These are phyloP conservation scores for Primulina huaijiensis DNA, from an alignment of 257 asterid genomes.

Conservation along the genomic window DNA sequence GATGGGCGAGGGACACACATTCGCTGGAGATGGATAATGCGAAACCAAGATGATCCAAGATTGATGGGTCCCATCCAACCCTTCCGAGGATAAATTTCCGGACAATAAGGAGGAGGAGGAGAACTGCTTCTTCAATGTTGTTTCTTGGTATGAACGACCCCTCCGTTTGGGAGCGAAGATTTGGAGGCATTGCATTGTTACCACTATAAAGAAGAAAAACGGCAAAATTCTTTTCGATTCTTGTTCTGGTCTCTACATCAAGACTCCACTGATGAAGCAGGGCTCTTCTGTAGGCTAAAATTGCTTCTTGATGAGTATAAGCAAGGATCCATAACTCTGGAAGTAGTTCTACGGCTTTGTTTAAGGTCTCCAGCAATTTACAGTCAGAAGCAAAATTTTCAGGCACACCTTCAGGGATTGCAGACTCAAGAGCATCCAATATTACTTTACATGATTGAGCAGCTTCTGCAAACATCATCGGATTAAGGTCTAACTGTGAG, in stretches of 20 bases:
- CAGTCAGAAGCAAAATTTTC: conserved; percentile 53
- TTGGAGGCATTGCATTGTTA: conserved; percentile 71
- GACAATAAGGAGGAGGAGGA: conserved; percentile 61
- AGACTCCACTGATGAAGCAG: conserved; percentile 81
- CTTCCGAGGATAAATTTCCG: conserved; percentile 34
- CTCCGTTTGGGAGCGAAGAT: conserved; percentile 74
- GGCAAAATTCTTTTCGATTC: conserved; percentile 72
- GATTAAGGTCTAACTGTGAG: conserved; percentile 9
- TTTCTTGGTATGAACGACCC: conserved; percentile 68
- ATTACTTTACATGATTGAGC: conserved; percentile 79
- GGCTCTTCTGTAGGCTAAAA: conserved; percentile 69
- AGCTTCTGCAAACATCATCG: conserved; percentile 55
- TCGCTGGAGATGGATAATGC: conserved; percentile 75
- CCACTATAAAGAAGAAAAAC: conserved; percentile 82
- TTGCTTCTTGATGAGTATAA: conserved; percentile 58
- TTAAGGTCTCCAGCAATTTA: conserved; percentile 68
- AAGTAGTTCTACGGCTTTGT: conserved; percentile 76
- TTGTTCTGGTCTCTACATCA: conserved; percentile 50
- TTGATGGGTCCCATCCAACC: conserved; percentile 70
- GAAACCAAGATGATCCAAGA: conserved; percentile 66
- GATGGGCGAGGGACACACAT: conserved; percentile 51
- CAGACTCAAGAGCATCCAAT: conserved; percentile 73
- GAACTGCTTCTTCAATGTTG: conserved; percentile 85
- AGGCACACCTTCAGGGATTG: conserved; percentile 69
- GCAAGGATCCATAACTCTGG: conserved; percentile 79